Conservation (phyloP, 1,284 basidiomycete species). For the Mrakiaceae sp. region DNA sequence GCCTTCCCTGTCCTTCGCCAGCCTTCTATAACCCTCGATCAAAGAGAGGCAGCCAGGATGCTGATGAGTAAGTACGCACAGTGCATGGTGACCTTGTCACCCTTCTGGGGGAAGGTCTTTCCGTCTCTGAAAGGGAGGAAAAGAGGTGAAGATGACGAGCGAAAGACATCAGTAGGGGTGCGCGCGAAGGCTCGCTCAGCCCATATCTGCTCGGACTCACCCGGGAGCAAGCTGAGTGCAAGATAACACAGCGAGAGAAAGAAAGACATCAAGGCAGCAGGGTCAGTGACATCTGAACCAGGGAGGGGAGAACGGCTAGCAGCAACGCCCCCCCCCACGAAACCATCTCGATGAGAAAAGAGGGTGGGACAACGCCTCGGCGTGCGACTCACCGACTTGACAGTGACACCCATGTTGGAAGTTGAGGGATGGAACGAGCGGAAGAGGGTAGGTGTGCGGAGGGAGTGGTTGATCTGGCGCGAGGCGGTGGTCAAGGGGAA, state of each 20-base stretch:
- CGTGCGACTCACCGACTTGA: slow-evolving; percentile 4
- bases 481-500: no score
- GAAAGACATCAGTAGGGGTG: not conserved
- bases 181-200: not conserved
- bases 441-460: not conserved
- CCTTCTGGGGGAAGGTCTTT: not conserved
- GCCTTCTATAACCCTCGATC: no score
- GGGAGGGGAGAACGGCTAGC: not conserved
- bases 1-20: no score
- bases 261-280: no score
- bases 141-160: not conserved
- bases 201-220: not conserved
- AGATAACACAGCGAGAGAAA: no score
- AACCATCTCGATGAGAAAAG: no score
- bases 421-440: not conserved
- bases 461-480: no score
- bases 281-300: no score
- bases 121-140: slow-evolving; percentile 34
- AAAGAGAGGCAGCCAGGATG: no score
- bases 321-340: not conserved
- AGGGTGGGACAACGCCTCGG: no score
- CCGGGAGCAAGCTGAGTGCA: not conserved
- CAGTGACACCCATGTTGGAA: slow-evolving; percentile 15
- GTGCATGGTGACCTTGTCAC: slow-evolving; percentile 34
- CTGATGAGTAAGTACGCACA: slow-evolving; percentile 9